Evolutionary conservation across 768 basidiomycete genomes (phyloP), one percentile per base, ranked within the genome.

Genomic region (Tricholoma flavovirens): DNA sequence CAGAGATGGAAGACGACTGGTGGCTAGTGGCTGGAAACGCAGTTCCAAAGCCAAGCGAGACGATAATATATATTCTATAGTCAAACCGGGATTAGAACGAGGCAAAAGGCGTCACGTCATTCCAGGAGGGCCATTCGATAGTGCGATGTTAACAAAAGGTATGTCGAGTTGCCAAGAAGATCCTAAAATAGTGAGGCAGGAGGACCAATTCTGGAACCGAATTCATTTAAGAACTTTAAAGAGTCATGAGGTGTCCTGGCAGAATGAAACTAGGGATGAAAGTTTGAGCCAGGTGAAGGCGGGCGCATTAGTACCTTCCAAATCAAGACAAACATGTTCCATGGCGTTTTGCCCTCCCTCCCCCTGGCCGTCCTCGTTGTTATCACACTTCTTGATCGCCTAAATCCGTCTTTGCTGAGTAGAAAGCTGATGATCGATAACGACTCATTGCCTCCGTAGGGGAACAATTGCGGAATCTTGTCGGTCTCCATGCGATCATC

Each of bases 311-410:
- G 8, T 3, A 29, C 26, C 46, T 48, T 48, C 46, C 15, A 48
- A 29, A 48, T 48, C 26, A 29, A n/a, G 46, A 48, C 46, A 48
- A 29, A 30, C 26, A 49, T 49, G 46, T 49, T 75, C 79, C 50
- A 84, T 70, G 56, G 77, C 70, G 55, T 74, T 70, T 58, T 75
- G 73, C 56, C 65, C 65, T 43, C 62, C 63, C 56, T 69, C 19
- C 17, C 40, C 17, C 17, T 42, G 40, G 40, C 19, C 6, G 43
- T 62, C 67, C 79, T 67, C 52, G 79, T 68, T 60, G 72, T 66
- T 53, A 69, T 54, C 29, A 33, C 15, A 26, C 40, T n/a, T 36
- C 52, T 22, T 49, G 30, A 49, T 49, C 46, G 9, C 46, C 7
- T 15, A 45, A 26, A 46, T 46, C 45, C 14, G 17, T 42, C 40